Base-by-base conservation (phyloP, 768 basidiomycete genomes). In the Suillus variegatus region DNA sequence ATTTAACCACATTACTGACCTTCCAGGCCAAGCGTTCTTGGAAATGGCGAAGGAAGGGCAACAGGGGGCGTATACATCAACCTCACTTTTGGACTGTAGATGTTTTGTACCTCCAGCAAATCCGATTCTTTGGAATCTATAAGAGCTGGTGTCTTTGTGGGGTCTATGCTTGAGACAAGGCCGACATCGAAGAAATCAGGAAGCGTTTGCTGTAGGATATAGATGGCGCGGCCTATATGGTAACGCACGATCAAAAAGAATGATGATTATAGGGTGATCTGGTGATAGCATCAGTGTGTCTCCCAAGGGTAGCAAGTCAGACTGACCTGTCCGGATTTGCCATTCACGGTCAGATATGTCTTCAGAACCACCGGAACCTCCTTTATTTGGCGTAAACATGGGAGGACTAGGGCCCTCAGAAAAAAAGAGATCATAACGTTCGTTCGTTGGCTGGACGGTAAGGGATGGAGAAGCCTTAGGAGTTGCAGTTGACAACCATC, bases 241-340 rank as follows among this genome's bases (percentile, higher is more conserved):
- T 55, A 36, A 49, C 18, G 14, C 44, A 36, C 25, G 16, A 43
- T 40, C n/a, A 18, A 52, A 28, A 63, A 28, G 61, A 66, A 28
- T 40, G 43, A 44, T 36, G 49, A 62, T 62, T 49, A 63, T 41
- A 32, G 22, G 38, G 46, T 22, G 40, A 49, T 47, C 69, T 61
- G 58, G 41, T 63, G 73, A 70, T 74, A 73, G 75, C 66, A 76
- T 78, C 75, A 75, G 76, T 71, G 61, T 65, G 66, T 72, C 70
- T 64, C 68, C 57, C 32, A 40, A 54, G 18, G 49, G 66, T 62
- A 57, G 63, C 49, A 64, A 32, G 56, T 57, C 43, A 60, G 52
- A 69, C 77, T 44, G 65, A 89, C 92, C 91, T 70, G 90, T 91
- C 32, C 90, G 86, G 60, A 92, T 82, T 71, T 91, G 86, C 91